Conservation (phyloP, 495 filamentous ascomycete species). For the Aspergillus funiculosus region DNA sequence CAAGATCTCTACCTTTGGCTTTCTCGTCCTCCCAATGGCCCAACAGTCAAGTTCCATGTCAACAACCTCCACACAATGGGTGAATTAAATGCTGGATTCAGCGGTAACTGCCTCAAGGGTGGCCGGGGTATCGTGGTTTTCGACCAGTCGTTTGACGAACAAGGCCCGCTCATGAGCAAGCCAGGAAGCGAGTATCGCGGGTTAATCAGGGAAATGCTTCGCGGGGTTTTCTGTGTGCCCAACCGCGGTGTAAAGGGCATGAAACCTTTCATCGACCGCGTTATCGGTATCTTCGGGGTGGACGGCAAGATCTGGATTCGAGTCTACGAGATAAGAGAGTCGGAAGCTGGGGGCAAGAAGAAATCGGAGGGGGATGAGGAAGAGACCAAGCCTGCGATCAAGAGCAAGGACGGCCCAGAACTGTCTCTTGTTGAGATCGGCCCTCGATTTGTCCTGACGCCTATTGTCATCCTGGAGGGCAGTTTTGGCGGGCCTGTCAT, state of each 20-base stretch:
- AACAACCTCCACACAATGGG: slow-evolving; percentile 84
- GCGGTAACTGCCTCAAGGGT: slow-evolving; percentile 93
- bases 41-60: slow-evolving; percentile 69
- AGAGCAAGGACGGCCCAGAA: slow-evolving; percentile 53
- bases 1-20: slow-evolving; percentile 94
- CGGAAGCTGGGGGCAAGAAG: slow-evolving; percentile 49
- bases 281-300: slow-evolving; percentile 85
- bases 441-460: slow-evolving; percentile 88
- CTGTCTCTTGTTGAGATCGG: slow-evolving; percentile 88
- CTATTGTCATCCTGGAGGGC: slow-evolving; percentile 91
- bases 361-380: slow-evolving; percentile 27
- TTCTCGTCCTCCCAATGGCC: slow-evolving; percentile 89
- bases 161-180: slow-evolving; percentile 42
- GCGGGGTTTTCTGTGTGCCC: slow-evolving; percentile 90
- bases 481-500: slow-evolving; percentile 95
- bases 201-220: slow-evolving; percentile 64
- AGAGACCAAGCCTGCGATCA: slow-evolving; percentile 29
- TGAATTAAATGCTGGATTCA: slow-evolving; percentile 78
- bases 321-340: slow-evolving; percentile 87
- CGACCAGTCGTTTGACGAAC: slow-evolving; percentile 73
- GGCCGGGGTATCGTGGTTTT: slow-evolving; percentile 94
- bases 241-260: slow-evolving; percentile 71
- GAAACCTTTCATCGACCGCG: slow-evolving; percentile 94
- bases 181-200: slow-evolving; percentile 41
- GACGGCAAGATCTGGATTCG: slow-evolving; percentile 97